Evolutionary conservation across 345 rosid genomes (phyloP), one percentile per base, ranked within the genome.

Genomic region (Viola odorata): DNA sequence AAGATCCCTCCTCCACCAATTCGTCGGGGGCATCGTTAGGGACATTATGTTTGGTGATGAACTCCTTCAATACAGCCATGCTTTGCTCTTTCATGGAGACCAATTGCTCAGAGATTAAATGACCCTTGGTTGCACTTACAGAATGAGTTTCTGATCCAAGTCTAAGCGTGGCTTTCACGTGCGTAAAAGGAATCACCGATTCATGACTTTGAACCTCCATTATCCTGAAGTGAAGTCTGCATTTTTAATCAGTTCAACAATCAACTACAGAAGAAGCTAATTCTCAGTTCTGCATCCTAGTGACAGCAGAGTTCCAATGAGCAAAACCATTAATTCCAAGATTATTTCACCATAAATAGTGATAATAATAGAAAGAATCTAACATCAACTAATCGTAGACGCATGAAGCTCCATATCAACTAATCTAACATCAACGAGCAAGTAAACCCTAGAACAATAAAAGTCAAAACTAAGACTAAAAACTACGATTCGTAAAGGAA

Each of bases 1-100:
- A 85, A 32, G 85, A 67, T 70, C 63, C 61, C 69, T 80, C 89
- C 0, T 80, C 89, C 0, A 71, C 69, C 14, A 82, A 54, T 9
- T 85, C 94, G 23, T 92, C 96, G 15, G 88, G 94, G 23, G 85
- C 88, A 65, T 92, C 87, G 53, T 62, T 82, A 0, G 88, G 84
- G 67, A 84, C 91, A 66, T 92, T 89, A 69, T 92, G 87, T 50
- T 73, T 89, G 65, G 94, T 83, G 64, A 92, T 85, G 82, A 80
- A 92, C 48, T 89, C 94, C 78, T 85, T 92, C 45, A 89, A 70
- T 53, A 84, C 23, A 60, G 57, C 69, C 96, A 87, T 92, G 78
- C 87, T 87, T 77, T 84, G 74, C 64, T 81, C 94, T 73, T 89
- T 92, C 85, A 85, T 70, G 23, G 85, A 81, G 69, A 67, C 78